A percentile compares a stretch with the other conserved stretches of the same genome.
Conservation (phyloP, 495 filamentous ascomycete genomes). For the Alectoria sarmentosa region DNA sequence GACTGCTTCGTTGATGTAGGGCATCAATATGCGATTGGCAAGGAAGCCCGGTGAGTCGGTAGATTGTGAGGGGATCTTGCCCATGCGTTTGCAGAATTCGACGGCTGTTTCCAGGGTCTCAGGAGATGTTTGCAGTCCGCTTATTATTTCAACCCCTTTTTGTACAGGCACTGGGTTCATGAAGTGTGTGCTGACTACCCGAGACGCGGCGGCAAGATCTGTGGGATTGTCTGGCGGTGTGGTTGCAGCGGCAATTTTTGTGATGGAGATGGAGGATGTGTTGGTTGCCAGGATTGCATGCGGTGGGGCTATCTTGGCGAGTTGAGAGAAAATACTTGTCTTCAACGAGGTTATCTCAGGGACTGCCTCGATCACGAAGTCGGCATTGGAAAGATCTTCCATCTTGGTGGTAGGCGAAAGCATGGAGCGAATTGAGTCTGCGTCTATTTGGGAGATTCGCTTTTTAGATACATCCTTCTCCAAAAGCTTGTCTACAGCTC, state of each 20-base stretch:
- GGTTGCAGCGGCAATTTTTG: slow-evolving; percentile 84
- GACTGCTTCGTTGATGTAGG: slow-evolving; percentile 97
- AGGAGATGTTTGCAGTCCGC: slow-evolving; percentile 80
- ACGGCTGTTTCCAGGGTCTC: slow-evolving; percentile 78
- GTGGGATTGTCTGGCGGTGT: slow-evolving; percentile 56
- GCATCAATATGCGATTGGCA: slow-evolving; percentile 96
- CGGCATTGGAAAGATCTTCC: slow-evolving; percentile 72
- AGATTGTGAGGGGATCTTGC: slow-evolving; percentile 80
- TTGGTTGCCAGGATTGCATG: slow-evolving; percentile 95
- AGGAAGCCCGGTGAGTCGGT: slow-evolving; percentile 91
- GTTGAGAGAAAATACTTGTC: slow-evolving; percentile 72
- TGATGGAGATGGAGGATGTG: slow-evolving; percentile 96
- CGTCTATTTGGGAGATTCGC: slow-evolving; percentile 69
- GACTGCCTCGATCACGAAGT: slow-evolving; percentile 97
- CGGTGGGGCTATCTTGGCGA: slow-evolving; percentile 76
- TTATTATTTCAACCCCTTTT: slow-evolving; percentile 96
- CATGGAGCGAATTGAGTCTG: slow-evolving; percentile 59
- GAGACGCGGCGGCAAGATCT: slow-evolving; percentile 72
- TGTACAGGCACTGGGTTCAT: slow-evolving; percentile 99
- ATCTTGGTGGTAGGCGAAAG: slow-evolving; percentile 65
- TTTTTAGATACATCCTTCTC: slow-evolving; percentile 86
- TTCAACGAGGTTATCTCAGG: slow-evolving; percentile 89
- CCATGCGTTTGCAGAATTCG: slow-evolving; percentile 78
- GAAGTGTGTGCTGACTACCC: slow-evolving; percentile 95
- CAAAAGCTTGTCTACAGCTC: slow-evolving; percentile 68